These are phyloP conservation scores for Coniochaeta prunicola DNA, from an alignment of 2,329 filamentous ascomycete genomes.

Conservation along the genomic window DNA sequence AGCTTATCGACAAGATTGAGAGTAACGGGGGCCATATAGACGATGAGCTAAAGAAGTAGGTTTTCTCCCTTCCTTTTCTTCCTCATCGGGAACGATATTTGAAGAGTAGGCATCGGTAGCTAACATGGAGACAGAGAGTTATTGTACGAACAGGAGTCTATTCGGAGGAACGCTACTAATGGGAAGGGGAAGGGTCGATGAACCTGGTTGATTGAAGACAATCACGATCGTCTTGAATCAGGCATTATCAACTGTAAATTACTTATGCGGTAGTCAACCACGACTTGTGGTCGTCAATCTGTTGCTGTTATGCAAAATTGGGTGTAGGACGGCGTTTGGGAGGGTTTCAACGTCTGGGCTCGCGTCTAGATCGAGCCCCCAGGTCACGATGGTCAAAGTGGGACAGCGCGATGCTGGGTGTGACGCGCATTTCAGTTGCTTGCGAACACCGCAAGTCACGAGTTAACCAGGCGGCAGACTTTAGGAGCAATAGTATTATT, in stretches of 20 bases:
- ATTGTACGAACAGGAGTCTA: neutral
- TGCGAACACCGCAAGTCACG: neutral
- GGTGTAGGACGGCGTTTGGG: neutral
- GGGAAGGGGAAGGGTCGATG: neutral
- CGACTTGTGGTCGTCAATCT: neutral
- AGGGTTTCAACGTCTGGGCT: neutral
- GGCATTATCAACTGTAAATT: too few relatives aligned
- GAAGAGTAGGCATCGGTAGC: neutral
- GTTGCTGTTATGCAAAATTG: neutral
- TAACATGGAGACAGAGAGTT: neutral
- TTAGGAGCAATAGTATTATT: too few relatives aligned
- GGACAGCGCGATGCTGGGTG: neutral
- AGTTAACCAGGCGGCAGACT: neutral
- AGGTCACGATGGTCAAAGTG: too few relatives aligned
- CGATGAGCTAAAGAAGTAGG: slow-evolving; percentile 16
- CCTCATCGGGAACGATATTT: too few relatives aligned
- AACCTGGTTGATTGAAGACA: neutral
- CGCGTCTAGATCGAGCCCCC: too few relatives aligned
- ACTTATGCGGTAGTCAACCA: too few relatives aligned
- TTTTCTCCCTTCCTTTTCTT: neutral
- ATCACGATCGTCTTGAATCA: too few relatives aligned
- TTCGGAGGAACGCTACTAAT: neutral
- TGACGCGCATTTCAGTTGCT: too few relatives aligned
- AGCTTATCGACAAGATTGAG: slow-evolving; percentile 52
- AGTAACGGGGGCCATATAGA: slow-evolving; percentile 49